phyloP scores from a whole-genome alignment of 2,329 filamentous ascomycete species.

The Calycina herbarum region DNA sequence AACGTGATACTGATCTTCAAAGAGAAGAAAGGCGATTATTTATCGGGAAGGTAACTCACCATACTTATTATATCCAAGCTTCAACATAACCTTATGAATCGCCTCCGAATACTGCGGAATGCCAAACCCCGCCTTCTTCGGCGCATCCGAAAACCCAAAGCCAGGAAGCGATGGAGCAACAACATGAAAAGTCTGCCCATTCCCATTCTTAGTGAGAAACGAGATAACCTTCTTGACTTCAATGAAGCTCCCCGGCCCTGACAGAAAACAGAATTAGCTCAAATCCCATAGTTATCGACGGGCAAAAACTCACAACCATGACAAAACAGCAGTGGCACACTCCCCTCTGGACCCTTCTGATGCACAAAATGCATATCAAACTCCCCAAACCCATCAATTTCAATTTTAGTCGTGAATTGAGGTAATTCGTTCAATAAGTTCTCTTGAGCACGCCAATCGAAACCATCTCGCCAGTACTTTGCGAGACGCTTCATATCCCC shows the following conservation, averaged over 20 bases:
- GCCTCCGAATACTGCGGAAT: slow-evolving; percentile 65
- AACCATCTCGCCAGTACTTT: slow-evolving; percentile 24
- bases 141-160: slow-evolving; percentile 47
- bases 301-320: slow-evolving; percentile 48
- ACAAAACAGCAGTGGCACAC: slow-evolving; percentile 66
- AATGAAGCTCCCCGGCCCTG: slow-evolving; percentile 64
- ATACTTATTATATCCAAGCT: slow-evolving; percentile 64
- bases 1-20: not conserved
- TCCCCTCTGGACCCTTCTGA: slow-evolving; percentile 50
- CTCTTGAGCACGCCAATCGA: slow-evolving; percentile 29
- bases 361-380: slow-evolving; percentile 66
- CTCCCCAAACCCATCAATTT: slow-evolving; percentile 57
- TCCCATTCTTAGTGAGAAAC: slow-evolving; percentile 35
- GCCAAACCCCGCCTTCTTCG: slow-evolving; percentile 49
- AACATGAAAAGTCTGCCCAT: slow-evolving; percentile 34
- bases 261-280: not conserved
- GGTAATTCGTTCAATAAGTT: slow-evolving; percentile 20
- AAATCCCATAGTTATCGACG: not conserved
- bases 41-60: slow-evolving; percentile 11
- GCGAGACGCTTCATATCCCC: slow-evolving; percentile 15
- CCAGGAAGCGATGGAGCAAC: slow-evolving; percentile 58
- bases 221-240: slow-evolving; percentile 65
- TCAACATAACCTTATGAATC: slow-evolving; percentile 66
- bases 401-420: slow-evolving; percentile 41
- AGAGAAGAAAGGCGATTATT: too few relatives aligned